phyloP scores from a whole-genome alignment of 2,329 filamentous ascomycete genomes.

The Akanthomyces dipterigenus region DNA sequence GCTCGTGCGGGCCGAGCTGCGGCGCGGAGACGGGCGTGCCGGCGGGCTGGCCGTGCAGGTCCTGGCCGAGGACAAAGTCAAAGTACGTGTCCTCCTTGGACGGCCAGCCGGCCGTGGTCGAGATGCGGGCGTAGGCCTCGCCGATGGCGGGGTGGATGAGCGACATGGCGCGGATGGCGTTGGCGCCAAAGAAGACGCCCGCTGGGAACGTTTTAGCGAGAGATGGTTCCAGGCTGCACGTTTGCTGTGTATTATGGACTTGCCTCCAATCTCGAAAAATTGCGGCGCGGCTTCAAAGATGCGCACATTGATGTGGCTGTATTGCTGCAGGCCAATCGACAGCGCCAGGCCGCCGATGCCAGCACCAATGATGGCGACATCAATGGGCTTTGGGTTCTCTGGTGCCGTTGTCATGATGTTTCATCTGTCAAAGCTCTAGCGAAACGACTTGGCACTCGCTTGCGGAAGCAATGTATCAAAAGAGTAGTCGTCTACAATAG shows the following conservation, averaged over 20 bases:
- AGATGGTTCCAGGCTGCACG: no score
- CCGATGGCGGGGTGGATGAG: slow-evolving; percentile 28
- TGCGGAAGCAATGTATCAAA: background rate
- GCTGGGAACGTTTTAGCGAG: slow-evolving; percentile 19
- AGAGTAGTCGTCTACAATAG: background rate
- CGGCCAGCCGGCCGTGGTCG: slow-evolving; percentile 22
- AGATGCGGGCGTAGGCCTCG: slow-evolving; percentile 22
- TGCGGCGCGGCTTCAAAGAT: slow-evolving; percentile 10
- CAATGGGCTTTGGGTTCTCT: background rate
- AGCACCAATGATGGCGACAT: slow-evolving; percentile 39
- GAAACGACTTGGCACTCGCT: background rate
- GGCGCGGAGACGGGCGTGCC: slow-evolving; percentile 1
- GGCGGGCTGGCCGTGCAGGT: background rate
- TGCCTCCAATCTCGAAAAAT: slow-evolving; percentile 11
- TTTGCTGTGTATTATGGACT: background rate
- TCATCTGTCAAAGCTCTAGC: background rate
- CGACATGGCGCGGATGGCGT: slow-evolving; percentile 36
- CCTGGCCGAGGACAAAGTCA: slow-evolving; percentile 15
- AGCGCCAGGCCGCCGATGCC: slow-evolving; percentile 41
- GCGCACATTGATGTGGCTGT: slow-evolving; percentile 29
- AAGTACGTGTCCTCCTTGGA: slow-evolving; percentile 18
- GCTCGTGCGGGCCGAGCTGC: slow-evolving; percentile 17
- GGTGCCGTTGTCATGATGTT: background rate
- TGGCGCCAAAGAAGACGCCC: slow-evolving; percentile 39
- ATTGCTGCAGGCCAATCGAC: slow-evolving; percentile 32